These are phyloP conservation scores for Tarenaya hassleriana DNA, from an alignment of 345 rosid genomes.

Conservation along the genomic window DNA sequence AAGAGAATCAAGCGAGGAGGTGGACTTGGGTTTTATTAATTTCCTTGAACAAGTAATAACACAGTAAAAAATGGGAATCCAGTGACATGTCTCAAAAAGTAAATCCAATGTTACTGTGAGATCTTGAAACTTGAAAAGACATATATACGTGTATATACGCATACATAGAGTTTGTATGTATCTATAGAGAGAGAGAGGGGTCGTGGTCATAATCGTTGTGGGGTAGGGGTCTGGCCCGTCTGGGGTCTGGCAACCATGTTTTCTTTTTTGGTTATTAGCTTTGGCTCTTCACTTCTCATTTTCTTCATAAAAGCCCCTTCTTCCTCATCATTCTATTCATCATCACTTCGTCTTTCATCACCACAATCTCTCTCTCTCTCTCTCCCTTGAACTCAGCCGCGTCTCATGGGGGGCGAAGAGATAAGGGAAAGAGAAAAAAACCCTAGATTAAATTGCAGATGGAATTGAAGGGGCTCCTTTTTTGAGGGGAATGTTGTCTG, in stretches of 20 bases:
- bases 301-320: conserved; percentile 25
- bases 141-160: conserved; percentile 6
- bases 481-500: conserved; percentile 99
- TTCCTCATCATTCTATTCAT: conserved; percentile 24
- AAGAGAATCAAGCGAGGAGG: not conserved
- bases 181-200: conserved; percentile 10
- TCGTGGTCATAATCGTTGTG: not conserved
- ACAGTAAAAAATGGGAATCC: conserved; percentile 25
- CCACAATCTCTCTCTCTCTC: conserved; percentile 25
- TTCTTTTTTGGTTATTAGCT: conserved; percentile 27
- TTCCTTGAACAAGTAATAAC: conserved; percentile 23
- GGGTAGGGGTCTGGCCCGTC: too few relatives aligned
- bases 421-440: conserved; percentile 7
- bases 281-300: conserved; percentile 22
- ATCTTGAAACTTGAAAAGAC: conserved; percentile 31
- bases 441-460: conserved; percentile 12
- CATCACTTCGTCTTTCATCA: conserved; percentile 10
- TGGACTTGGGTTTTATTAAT: not conserved
- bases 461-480: conserved; percentile 24
- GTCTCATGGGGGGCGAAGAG: conserved; percentile 51
- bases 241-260: conserved; percentile 29
- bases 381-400: conserved; percentile 65
- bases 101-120: conserved; percentile 28
- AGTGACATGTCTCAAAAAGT: conserved; percentile 37
- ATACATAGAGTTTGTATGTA: not conserved